Base-by-base conservation (phyloP, 306 rosid species). In the Alnus rubra region DNA sequence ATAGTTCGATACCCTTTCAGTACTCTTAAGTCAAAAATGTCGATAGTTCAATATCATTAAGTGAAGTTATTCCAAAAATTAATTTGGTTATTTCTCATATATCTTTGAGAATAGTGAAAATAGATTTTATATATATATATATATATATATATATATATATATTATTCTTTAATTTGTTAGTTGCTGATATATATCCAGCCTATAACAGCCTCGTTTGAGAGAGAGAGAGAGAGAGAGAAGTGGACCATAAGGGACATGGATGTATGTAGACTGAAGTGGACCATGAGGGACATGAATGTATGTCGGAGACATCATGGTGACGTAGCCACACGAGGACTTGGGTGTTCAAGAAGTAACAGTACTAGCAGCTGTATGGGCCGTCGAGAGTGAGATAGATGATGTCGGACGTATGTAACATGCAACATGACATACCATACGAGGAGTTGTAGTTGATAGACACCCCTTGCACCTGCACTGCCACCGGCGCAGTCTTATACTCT, bases 251-350 rank as follows among this genome's bases (percentile, higher is more conserved):
- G 67, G 64, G 69, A 71, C 62, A 35, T 42, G 77, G 80, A 51
- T 49, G 56, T 1, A 44, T 80, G 79, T 74, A 23, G 28, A 23
- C 28, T 23, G 42, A 11, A 6, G 56, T 52, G 80, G 69, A 76
- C 77, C 80, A 37, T 6, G 72, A 81, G 67, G 64, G 69, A 71
- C 62, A 35, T 42, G 77, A 76, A 51, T 49, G 56, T 1, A 44
- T 80, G 79, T 74, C 59, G 51, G 59, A 33, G 70, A 54, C 68
- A 62, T 76, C 74, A 71, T 52, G 60, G 49, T 76, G 80, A 81
- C 74, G 84, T 49, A 37, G 76, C 68, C 81, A 44, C 81, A 70
- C 77, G 42, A 11, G 54, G 75, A 75, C 86, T 79, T 60, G 23
- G 81, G 59, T 75, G 74, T 1, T 42, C 45, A 47, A 45, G 2